Conservation (phyloP, 345 rosid genomes). For the Microcos paniculata region DNA sequence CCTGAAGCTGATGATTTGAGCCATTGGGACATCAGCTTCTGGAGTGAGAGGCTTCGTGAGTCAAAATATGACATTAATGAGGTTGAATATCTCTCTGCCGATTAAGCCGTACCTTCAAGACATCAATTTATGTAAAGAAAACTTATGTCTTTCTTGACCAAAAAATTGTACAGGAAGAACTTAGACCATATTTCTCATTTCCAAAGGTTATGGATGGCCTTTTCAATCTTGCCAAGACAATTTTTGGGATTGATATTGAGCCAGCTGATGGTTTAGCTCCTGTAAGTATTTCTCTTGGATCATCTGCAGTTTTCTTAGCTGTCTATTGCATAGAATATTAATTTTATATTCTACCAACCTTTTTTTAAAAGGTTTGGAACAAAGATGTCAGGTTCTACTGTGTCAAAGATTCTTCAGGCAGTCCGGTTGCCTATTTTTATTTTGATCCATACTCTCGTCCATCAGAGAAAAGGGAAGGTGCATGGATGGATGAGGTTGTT, state of each 20-base stretch:
- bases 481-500: conserved; percentile 94
- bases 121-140: neutral
- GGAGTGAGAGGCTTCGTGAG: conserved; percentile 98
- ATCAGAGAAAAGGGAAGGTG: conserved; percentile 82
- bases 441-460: conserved; percentile 98
- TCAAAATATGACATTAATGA: conserved; percentile 85
- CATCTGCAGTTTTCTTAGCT: neutral
- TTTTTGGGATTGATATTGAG: conserved; percentile 73
- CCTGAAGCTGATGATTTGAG: conserved; percentile 65
- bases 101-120: neutral
- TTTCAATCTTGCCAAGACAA: conserved; percentile 65
- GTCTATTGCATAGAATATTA: neutral
- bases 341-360: conserved; percentile 16
- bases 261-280: conserved; percentile 95
- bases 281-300: conserved; percentile 40
- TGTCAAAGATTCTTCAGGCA: conserved; percentile 79
- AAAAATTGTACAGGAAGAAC: conserved; percentile 62
- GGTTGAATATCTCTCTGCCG: conserved; percentile 38
- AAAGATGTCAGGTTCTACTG: conserved; percentile 75
- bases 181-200: conserved; percentile 84
- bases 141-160: conserved; percentile 4
- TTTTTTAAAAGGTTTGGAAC: conserved; percentile 76
- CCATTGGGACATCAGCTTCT: conserved; percentile 84
- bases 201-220: conserved; percentile 90
- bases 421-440: conserved; percentile 82